These are phyloP conservation scores for Capronia epimyces DNA, from an alignment of 2,329 filamentous ascomycete species.

Conservation along the genomic window DNA sequence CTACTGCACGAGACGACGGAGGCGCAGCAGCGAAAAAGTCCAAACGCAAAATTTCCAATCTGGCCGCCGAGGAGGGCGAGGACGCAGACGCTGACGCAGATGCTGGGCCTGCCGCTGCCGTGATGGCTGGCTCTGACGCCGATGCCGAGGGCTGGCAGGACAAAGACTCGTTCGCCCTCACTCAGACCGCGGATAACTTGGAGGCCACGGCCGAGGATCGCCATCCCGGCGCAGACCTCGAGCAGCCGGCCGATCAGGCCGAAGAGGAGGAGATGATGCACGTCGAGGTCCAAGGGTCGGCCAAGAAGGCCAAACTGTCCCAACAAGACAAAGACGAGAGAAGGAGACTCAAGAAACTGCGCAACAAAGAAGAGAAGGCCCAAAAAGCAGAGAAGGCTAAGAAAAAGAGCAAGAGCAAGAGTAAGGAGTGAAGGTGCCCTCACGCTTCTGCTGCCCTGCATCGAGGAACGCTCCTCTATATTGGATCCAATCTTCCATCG, in stretches of 20 bases:
- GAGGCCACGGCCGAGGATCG: conserved; percentile 12
- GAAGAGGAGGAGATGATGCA: conserved; percentile 35
- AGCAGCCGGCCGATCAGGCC: conserved; percentile 33
- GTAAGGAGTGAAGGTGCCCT: background rate
- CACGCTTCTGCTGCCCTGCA: too few species aligned
- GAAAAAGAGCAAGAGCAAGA: background rate
- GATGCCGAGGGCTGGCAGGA: background rate
- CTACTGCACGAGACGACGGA: too few species aligned
- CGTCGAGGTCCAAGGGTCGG: conserved; percentile 34
- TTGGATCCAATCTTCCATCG: too few species aligned
- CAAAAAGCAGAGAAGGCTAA: conserved; percentile 9
- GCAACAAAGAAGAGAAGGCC: conserved; percentile 8
- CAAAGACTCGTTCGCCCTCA: background rate
- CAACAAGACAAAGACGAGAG: conserved; percentile 18
- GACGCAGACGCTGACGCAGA: conserved; percentile 2
- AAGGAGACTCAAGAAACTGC: conserved; percentile 19
- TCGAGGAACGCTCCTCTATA: too few species aligned
- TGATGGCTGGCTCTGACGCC: conserved; percentile 7
- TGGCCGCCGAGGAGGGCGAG: background rate
- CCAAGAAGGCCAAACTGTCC: conserved; percentile 7
- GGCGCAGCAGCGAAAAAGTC: background rate
- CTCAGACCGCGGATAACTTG: background rate
- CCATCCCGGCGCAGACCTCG: conserved; percentile 30
- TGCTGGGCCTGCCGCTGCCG: conserved; percentile 21
- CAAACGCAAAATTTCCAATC: conserved; percentile 7